These are phyloP conservation scores for Cyanidium caldarium DNA, from an alignment of 23 red algal species.

Conservation along the genomic window DNA sequence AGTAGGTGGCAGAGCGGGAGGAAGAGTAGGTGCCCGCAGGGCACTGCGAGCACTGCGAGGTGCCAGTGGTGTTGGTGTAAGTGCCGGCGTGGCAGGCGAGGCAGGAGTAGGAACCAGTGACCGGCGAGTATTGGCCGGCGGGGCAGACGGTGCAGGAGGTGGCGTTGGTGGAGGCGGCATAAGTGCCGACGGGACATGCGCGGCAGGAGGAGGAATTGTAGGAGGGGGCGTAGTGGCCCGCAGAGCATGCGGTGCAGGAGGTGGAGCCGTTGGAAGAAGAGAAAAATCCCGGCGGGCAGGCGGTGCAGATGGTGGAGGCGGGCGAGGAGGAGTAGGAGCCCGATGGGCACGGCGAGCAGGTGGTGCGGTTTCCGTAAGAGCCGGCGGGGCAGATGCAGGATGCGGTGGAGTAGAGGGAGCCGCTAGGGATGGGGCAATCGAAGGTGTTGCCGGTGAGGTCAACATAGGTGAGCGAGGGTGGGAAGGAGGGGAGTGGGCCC, in stretches of 20 bases:
- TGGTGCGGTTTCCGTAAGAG: background rate
- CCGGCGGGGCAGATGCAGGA: constrained; percentile 1
- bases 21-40: background rate
- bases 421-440: background rate
- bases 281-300: background rate
- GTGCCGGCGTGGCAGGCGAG: background rate
- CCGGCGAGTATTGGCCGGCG: background rate
- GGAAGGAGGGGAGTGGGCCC: background rate
- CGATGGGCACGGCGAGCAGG: background rate
- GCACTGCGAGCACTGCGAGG: background rate
- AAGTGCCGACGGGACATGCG: background rate
- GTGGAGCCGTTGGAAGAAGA: background rate
- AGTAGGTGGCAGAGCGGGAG: no score
- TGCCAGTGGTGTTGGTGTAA: background rate
- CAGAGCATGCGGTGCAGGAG: background rate
- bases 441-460: background rate
- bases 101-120: background rate
- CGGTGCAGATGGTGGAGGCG: background rate
- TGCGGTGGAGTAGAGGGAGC: background rate
- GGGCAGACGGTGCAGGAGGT: background rate
- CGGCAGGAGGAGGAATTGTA: background rate
- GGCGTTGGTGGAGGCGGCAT: background rate
- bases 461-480: background rate
- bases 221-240: background rate
- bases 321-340: background rate